Evolutionary conservation across 495 filamentous ascomycete genomes (phyloP).

Genomic region (Annulohypoxylon bovei): DNA sequence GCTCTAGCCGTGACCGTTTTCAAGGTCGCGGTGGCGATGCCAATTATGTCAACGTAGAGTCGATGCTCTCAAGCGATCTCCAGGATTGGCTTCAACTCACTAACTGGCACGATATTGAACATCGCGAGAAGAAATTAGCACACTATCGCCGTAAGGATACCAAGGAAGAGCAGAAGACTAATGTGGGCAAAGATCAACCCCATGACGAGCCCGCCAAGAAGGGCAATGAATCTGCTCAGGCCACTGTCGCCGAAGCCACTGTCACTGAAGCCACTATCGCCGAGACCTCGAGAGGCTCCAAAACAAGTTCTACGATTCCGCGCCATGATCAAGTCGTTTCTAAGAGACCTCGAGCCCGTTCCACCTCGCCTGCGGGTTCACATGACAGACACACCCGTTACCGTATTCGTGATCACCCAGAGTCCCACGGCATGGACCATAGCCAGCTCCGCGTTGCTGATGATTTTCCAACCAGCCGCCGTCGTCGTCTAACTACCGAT

Average conservation of each 20-base stretch:
- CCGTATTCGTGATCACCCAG: constrained; percentile 9
- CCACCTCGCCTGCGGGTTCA: constrained; percentile 27
- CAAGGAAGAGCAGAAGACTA: background rate
- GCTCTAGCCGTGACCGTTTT: background rate
- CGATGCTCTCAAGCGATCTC: constrained; percentile 51
- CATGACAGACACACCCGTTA: constrained; percentile 6
- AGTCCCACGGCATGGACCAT: constrained; percentile 1
- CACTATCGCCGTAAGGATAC: constrained; percentile 48
- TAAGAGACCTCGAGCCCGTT: constrained; percentile 43
- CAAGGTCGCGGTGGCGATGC: background rate
- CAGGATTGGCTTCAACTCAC: constrained; percentile 70
- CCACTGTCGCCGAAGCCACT: background rate
- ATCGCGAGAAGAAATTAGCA: constrained; percentile 56
- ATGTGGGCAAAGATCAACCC: background rate
- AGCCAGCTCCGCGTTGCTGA: background rate
- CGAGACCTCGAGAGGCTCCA: background rate
- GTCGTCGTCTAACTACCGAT: no score
- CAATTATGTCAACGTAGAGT: background rate
- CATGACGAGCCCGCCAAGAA: background rate
- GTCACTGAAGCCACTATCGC: background rate
- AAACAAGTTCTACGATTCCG: no score
- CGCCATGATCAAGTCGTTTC: background rate
- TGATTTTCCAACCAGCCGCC: background rate
- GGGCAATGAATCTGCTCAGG: background rate
- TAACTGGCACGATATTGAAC: constrained; percentile 63